Conservation (phyloP, 768 basidiomycete species). For the Plicaturopsis crispa region DNA sequence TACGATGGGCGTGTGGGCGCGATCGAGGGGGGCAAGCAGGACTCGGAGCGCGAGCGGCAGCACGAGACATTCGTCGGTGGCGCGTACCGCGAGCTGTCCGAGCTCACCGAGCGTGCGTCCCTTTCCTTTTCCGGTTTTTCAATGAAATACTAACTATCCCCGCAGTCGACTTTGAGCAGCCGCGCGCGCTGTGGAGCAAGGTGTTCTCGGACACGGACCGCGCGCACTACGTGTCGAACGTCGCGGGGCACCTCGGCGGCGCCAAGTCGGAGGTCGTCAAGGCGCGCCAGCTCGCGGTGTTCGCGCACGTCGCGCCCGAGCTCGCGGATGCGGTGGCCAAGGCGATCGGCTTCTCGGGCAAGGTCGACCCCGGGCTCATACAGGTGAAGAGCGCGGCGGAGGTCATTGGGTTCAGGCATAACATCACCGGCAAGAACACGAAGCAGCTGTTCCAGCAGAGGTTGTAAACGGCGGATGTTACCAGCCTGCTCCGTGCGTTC, state of each 20-base stretch:
- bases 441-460: too few species aligned
- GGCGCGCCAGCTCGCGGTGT: conserved; percentile 64
- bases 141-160: background rate
- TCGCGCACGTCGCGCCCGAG: conserved; percentile 69
- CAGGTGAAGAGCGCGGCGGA: conserved; percentile 51
- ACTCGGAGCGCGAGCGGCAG: conserved; percentile 26
- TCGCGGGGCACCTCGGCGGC: conserved; percentile 51
- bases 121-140: background rate
- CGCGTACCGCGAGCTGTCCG: conserved; percentile 61
- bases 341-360: conserved; percentile 50
- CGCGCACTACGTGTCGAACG: conserved; percentile 58
- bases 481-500: too few species aligned
- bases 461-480: too few species aligned
- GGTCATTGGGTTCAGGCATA: conserved; percentile 42
- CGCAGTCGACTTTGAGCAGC: conserved; percentile 80
- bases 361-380: conserved; percentile 61
- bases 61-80: conserved; percentile 77
- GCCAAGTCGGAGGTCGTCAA: conserved; percentile 59
- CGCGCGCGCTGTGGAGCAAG: conserved; percentile 57
- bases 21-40: conserved; percentile 32
- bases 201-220: conserved; percentile 61
- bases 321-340: conserved; percentile 75
- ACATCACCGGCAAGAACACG: too few species aligned
- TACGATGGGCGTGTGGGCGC: conserved; percentile 46
- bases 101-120: conserved; percentile 72